Evolutionary conservation across 495 filamentous ascomycete species (phyloP), one percentile per base, ranked within the genome.

Genomic region (Penicillium simplicissimum): DNA sequence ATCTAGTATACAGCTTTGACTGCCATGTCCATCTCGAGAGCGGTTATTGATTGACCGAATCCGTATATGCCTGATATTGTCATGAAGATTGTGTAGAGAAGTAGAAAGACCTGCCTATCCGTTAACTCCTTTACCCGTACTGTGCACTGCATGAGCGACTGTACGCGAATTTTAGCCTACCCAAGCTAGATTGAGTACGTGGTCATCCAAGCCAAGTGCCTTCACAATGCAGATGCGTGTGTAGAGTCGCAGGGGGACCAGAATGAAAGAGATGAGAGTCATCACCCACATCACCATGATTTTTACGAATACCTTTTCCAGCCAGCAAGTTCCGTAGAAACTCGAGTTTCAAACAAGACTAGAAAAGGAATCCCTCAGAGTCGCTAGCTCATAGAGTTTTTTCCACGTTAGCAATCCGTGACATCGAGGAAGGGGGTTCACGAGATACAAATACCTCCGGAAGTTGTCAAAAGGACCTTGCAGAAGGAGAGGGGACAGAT

Each of bases 251-350:
- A 66, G 60, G 0, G 59, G 62, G 4, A 68, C 59, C 2, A 68
- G 25, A 51, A 68, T 58, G 17, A 68, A 63, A n/a, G 66, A 68
- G 19, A 65, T 11, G 14, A 52, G 49, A 10, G 56, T 55, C 66
- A 68, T 65, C 17, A 55, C 52, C 66, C 66, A 68, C 66, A 68
- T 65, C 9, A 68, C 66, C 14, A 60, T 54, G 21, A 65, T 37
- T 38, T 38, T 62, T 57, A 52, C 56, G 59, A 61, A 59, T 3
- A 33, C 66, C 66, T 61, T 68, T 51, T 2, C 63, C 66, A 21
- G 52, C 57, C 19, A 68, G 33, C 66, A 69, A 69, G 66, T 51
- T 63, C 61, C 7, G 57, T 49, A n/a, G 0, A 9, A 35, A 33
- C 14, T 52, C 8, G 11, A 17, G 11, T 15, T 40, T 28, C 6